Conservation (phyloP, 2,329 filamentous ascomycete genomes). For the Magnaporthiopsis incrustans region DNA sequence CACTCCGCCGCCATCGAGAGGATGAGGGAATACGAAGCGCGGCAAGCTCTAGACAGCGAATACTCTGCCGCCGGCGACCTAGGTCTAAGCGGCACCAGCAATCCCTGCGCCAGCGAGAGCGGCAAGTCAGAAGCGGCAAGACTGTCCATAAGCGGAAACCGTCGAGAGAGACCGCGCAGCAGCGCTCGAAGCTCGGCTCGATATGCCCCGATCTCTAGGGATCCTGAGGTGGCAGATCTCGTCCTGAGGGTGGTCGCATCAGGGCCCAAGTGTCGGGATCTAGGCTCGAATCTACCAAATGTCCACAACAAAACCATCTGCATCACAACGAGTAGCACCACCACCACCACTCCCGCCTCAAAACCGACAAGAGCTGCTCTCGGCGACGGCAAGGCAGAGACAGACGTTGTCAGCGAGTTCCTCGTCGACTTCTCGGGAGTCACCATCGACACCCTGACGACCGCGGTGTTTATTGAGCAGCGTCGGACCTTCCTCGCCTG, state of each 20-base stretch:
- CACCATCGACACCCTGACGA: slow-evolving; percentile 1
- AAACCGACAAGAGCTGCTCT: not conserved
- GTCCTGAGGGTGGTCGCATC: not conserved
- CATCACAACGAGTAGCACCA: not conserved
- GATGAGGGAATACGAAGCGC: not conserved
- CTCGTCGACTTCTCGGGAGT: slow-evolving; percentile 7
- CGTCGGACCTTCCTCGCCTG: not conserved
- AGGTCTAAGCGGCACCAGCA: not conserved
- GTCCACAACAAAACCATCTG: not conserved
- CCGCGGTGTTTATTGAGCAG: not conserved
- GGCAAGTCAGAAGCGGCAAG: not conserved
- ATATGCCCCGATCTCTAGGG: not conserved
- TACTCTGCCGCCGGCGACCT: not conserved
- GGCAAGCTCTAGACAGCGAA: not conserved
- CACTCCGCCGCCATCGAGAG: not conserved
- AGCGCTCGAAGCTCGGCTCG: not conserved
- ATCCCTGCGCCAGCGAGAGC: not conserved
- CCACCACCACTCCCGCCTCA: not conserved
- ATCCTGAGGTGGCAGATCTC: not conserved
- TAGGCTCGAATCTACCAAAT: not conserved
- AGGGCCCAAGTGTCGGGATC: not conserved
- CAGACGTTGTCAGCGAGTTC: slow-evolving; percentile 1
- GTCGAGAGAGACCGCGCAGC: not conserved
- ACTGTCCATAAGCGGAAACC: not conserved
- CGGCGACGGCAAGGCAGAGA: not conserved